Evolutionary conservation across 176 grass and related monocot genomes (phyloP).

Genomic region (Triticum timopheevii): DNA sequence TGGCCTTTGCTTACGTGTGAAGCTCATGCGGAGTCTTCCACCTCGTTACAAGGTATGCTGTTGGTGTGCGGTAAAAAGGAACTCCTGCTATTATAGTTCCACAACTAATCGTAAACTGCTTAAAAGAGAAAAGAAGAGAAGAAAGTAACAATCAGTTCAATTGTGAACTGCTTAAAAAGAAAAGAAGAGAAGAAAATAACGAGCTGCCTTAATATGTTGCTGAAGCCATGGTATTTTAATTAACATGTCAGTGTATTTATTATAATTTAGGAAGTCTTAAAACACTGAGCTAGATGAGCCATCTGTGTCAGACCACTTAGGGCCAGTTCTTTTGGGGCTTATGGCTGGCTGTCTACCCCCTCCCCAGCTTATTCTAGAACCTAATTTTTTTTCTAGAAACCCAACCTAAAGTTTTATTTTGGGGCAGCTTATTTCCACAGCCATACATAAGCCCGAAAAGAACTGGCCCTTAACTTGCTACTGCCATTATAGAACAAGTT

Average conservation of each 20-base stretch:
- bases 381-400: no score
- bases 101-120: neutral
- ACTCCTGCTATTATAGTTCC: neutral
- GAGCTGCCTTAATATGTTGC: neutral
- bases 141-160: neutral
- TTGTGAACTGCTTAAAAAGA: neutral
- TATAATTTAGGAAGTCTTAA: neutral
- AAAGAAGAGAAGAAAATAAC: neutral
- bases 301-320: neutral
- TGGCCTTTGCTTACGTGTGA: constrained; percentile 91
- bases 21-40: constrained; percentile 89
- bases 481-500: neutral
- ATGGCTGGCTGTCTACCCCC: no score
- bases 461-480: neutral
- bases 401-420: no score
- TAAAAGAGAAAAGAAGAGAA: neutral
- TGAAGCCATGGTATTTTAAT: neutral
- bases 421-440: no score
- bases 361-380: no score
- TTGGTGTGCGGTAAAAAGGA: neutral
- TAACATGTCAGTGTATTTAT: neutral
- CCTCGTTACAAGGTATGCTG: constrained; percentile 78
- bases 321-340: no score
- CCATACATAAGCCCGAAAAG: no score
- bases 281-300: neutral